Evolutionary conservation across 1,139 yeast species (phyloP), one percentile per base, ranked within the genome.

Genomic region (Kurtzmaniella quercitrusa): DNA sequence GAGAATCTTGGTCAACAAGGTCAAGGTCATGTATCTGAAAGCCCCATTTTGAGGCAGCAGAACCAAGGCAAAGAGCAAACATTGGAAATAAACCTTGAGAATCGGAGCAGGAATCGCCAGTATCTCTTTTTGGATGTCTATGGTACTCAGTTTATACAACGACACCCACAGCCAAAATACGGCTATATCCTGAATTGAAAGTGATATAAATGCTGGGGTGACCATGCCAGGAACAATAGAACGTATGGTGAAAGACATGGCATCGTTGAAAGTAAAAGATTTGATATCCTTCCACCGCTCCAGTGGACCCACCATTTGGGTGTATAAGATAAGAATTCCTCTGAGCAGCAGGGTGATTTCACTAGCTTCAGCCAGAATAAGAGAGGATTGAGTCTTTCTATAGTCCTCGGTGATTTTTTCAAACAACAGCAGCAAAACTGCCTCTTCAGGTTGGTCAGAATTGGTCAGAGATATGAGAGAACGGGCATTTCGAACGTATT

Each of bases 1-100:
- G 50, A 90, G 60, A 1, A 82, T 56, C 50, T 75, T 79, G 1
- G 82, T 75, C 42, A 84, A 60, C 40, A 82, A 63, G 0, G 84
- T 79, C 50, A 77, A 60, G 10, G 65, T 58, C 36, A 58, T 57
- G 44, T 59, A 69, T 37, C 70, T 54, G 46, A 63, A 57, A 31
- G 50, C 54, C 17, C 44, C 48, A 21, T 18, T 42, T 19, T 41
- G 43, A 37, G 36, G 48, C 41, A 51, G 52, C 15, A 54, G 43
- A 6, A 52, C 48, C 3, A 53, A 48, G 5, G 62, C 52, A 46
- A 52, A 63, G 42, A 71, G 56, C 40, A 74, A 51, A 34, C 58
- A 48, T 50, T 70, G 78, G 49, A 56, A 67, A 48, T 62, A 74
- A 2, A 63, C 55, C 23, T 56, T 63, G 43, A 70, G 55, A 19